Conservation (phyloP, 495 filamentous ascomycete genomes). For the Penicillium simplicissimum region DNA sequence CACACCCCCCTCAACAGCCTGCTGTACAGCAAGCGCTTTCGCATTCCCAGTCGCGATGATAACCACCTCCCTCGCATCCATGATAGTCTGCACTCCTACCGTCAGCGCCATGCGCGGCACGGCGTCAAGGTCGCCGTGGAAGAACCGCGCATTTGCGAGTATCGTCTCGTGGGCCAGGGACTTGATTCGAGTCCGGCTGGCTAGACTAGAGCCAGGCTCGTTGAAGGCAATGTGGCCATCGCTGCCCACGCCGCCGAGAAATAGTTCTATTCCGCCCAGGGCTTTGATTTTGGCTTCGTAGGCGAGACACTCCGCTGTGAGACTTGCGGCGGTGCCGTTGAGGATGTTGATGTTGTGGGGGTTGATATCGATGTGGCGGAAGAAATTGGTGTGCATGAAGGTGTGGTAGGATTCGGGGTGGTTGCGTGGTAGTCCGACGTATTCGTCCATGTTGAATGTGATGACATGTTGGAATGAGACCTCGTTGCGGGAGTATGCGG, state of each 20-base stretch:
- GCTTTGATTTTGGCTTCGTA: conserved; percentile 4
- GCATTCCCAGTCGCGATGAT: neutral
- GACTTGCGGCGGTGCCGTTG: neutral
- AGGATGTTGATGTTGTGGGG: neutral
- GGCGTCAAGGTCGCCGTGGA: neutral
- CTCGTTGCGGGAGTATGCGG: neutral
- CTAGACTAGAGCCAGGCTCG: conserved; percentile 4
- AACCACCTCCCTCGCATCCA: conserved; percentile 3
- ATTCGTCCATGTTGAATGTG: conserved; percentile 6
- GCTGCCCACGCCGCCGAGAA: conserved; percentile 1
- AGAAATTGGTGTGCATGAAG: conserved; percentile 3
- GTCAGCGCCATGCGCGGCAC: conserved; percentile 5
- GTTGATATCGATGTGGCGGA: neutral
- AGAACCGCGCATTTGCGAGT: neutral
- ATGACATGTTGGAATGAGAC: conserved; percentile 5
- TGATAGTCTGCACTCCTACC: neutral
- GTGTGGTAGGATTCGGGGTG: conserved; percentile 3
- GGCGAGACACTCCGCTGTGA: neutral
- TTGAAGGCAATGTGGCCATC: conserved; percentile 1
- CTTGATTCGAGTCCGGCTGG: conserved; percentile 3
- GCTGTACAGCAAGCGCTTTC: neutral
- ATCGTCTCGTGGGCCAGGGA: conserved; percentile 2
- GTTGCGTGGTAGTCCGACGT: neutral
- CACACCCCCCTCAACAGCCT: conserved; percentile 1
- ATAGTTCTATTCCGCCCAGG: conserved; percentile 2